Percentiles rank a stretch among this genome's conserved stretches.
These are phyloP conservation scores for Metschnikowia koreensis DNA, from an alignment of 805 yeast genomes.

Conservation along the genomic window DNA sequence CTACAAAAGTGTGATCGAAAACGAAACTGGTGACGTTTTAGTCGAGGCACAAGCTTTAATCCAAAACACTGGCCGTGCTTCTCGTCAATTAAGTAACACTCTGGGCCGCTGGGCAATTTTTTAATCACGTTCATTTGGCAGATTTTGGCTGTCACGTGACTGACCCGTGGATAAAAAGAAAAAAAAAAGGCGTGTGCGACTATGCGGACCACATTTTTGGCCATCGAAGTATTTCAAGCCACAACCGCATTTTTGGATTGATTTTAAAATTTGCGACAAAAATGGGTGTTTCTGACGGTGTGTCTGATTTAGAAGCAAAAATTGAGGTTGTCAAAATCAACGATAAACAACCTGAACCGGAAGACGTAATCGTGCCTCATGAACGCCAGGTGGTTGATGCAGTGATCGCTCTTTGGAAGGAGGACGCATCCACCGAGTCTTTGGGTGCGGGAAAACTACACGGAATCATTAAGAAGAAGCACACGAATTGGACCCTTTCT, in stretches of 20 bases:
- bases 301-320: slow-evolving; percentile 12
- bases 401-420: slow-evolving; percentile 65
- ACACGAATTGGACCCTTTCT: slow-evolving; percentile 63
- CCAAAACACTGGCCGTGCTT: slow-evolving; percentile 15
- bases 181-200: slow-evolving; percentile 1
- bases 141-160: slow-evolving; percentile 5
- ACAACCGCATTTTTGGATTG: neutral
- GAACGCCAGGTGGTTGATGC: slow-evolving; percentile 58
- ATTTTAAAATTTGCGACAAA: neutral
- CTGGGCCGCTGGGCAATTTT: slow-evolving; percentile 6
- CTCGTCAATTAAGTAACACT: neutral
- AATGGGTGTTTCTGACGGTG: slow-evolving; percentile 1
- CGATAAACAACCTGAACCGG: slow-evolving; percentile 25
- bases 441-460: slow-evolving; percentile 55
- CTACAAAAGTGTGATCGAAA: slow-evolving; percentile 52
- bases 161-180: neutral
- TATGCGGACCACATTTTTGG: neutral
- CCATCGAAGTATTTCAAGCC: neutral
- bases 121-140: neutral
- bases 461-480: slow-evolving; percentile 45
- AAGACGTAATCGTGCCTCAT: slow-evolving; percentile 46
- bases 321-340: slow-evolving; percentile 39
- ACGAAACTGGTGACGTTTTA: slow-evolving; percentile 50
- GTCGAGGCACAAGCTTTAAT: slow-evolving; percentile 58
- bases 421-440: slow-evolving; percentile 60